Percentiles rank a stretch among this genome's conserved stretches.
phyloP scores from a whole-genome alignment of 225 moss, liverwort and hornwort species.

The Sphagnum tenellum region DNA sequence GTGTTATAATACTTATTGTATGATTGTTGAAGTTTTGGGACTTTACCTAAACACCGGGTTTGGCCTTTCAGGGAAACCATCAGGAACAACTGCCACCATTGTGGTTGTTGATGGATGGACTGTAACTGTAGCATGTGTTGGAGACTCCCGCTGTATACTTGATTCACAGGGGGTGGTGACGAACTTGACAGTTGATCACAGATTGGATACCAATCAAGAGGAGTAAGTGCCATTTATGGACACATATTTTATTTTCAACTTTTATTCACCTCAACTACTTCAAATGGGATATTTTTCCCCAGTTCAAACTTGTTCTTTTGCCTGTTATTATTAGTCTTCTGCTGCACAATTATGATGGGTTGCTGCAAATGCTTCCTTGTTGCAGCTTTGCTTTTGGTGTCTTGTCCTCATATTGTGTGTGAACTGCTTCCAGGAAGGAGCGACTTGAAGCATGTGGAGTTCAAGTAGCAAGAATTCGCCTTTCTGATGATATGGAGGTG shows the following conservation, averaged over 20 bases:
- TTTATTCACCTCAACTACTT: not conserved
- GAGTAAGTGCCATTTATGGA: constrained; percentile 20
- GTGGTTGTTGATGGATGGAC: constrained; percentile 82
- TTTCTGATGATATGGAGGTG: constrained; percentile 53
- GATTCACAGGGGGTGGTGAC: constrained; percentile 50
- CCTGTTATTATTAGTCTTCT: too few species aligned
- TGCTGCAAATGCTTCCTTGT: too few species aligned
- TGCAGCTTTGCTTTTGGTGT: not conserved
- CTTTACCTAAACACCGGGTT: too few species aligned
- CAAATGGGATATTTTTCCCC: too few species aligned
- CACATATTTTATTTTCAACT: not conserved
- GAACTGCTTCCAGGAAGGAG: constrained; percentile 19
- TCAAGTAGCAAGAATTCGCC: constrained; percentile 63
- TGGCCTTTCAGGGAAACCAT: constrained; percentile 34
- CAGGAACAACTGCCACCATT: constrained; percentile 73
- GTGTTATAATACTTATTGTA: too few species aligned
- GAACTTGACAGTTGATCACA: constrained; percentile 71
- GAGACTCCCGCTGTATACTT: constrained; percentile 75
- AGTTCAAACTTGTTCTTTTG: too few species aligned
- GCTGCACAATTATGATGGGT: too few species aligned
- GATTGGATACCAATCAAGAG: constrained; percentile 72
- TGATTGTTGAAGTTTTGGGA: too few species aligned
- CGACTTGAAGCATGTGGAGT: constrained; percentile 74
- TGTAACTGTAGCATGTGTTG: constrained; percentile 74
- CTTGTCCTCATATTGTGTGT: not conserved